Evolutionary conservation across 2,329 filamentous ascomycete species (phyloP), one percentile per base, ranked within the genome.

Genomic region (Fusarium torulosum): DNA sequence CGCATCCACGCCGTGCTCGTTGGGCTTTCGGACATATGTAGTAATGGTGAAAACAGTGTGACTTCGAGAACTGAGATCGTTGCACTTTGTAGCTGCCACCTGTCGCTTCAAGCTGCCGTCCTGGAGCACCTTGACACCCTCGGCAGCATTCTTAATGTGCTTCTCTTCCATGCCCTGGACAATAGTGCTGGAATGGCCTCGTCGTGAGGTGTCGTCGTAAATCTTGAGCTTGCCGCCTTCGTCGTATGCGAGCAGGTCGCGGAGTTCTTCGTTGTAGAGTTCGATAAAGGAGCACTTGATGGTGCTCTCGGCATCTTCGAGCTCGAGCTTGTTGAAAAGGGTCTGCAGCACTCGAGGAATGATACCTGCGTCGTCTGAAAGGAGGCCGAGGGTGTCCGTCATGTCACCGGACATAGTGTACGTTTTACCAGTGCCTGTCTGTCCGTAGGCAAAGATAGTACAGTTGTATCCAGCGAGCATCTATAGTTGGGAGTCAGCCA

Each of bases 381-480:
- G 84, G 61, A 97, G 89, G 3, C 95, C 93, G 37, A 94, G 80
- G 0, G 89, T 93, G 72, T 97, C 92, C 15, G 87, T 92, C 88
- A 99, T 97, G 78, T 99, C 95, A 55, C 96, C 96, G 1, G 95
- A 97, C 96, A 99, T 99, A 23, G 96, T 99, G 79, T 99, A 99
- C 15, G 96, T 99, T 79, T 99, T 99, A 72, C 96, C 96, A 0
- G 96, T 99, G 43, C 96, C 96, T 0, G 96, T 99, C 78, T 99
- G 96, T 25, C 96, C 96, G 77, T 99, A 99, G 33, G 96, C 96
- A 74, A 99, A 99, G 62, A 99, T 97, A 7, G 96, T 99, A 81
- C 96, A 99, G 78, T 99, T 99, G 81, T 93, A 98, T 52, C 96
- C 96, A 23, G 90, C 87, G 41, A 99, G 86, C 85, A 98, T 97